Evolutionary conservation across 768 basidiomycete genomes (phyloP), one percentile per base, ranked within the genome.

Genomic region (Suillus occidentalis): DNA sequence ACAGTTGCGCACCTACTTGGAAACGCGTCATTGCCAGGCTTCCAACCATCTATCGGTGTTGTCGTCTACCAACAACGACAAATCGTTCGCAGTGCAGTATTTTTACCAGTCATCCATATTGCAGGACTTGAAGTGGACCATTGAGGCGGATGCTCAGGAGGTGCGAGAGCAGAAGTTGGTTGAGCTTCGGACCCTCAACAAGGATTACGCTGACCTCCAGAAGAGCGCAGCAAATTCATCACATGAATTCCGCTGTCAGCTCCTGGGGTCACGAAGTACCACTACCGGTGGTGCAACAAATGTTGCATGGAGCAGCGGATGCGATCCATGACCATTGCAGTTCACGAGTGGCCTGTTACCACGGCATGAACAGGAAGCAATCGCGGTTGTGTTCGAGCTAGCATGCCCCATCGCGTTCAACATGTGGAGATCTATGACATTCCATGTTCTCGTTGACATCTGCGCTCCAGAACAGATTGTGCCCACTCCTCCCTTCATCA

Each of bases 291-390:
- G 5, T 80, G 78, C 60, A 1, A 7, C 0, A 80, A 76, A 60
- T 82, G 81, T 49, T 1, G 6, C 3, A 57, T 76, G 20, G 62
- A 75, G 31, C 56, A 40, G 22, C 16, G 68, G 60, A 70, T 73
- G 0, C 28, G 42, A 0, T 25, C 0, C 0, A 66, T 83, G 71
- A 4, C 37, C 0, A 83, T 85, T 36, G 0, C 37, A 1, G 66
- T 81, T 12, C 74, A 81, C 42, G 85, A 85, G 59, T 83, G 82
- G 83, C 84, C 84, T n/a, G 0, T 68, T 85, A 47, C 82, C 84
- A 0, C 36, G 63, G 4, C 47, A 69, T 16, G 31, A 20, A 9
- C n/a, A 69, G 4, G 34, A 63, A 9, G 75, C 75, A 0, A 70
- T 78, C 63, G 69, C 69, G 0, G 73, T 78, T 22, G 69, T 84